A percentile compares a stretch with the other conserved stretches of the same genome.
phyloP scores from a whole-genome alignment of 306 rosid species.

The Acacia crassicarpa region DNA sequence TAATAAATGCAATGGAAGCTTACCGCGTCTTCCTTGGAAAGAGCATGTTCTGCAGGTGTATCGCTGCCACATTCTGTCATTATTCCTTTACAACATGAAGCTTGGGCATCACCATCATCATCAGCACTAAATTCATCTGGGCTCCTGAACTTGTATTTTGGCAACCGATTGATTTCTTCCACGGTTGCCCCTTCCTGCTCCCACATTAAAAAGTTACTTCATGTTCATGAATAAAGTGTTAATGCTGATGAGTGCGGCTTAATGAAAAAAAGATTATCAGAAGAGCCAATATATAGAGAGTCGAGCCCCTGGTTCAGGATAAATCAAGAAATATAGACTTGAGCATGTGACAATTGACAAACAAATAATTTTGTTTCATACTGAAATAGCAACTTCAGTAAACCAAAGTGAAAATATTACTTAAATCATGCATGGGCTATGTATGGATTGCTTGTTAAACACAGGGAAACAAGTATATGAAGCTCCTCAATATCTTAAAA shows the following conservation, averaged over 20 bases:
- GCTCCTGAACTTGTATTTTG: slow-evolving; percentile 61
- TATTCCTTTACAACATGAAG: slow-evolving; percentile 59
- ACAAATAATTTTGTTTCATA: not conserved
- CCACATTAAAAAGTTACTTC: slow-evolving; percentile 33
- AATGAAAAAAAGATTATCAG: not conserved
- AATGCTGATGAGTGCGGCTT: not conserved
- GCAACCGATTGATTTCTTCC: slow-evolving; percentile 78
- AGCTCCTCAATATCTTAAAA: not conserved
- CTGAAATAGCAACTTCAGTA: not conserved
- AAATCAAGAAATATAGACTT: not conserved
- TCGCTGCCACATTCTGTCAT: slow-evolving; percentile 54
- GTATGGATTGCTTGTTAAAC: not conserved
- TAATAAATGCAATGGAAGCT: slow-evolving; percentile 38
- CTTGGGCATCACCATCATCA: slow-evolving; percentile 44
- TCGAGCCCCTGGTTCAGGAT: not conserved
- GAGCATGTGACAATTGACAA: not conserved
- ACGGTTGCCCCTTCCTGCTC: slow-evolving; percentile 87
- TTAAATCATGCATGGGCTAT: not conserved
- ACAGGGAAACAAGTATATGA: not conserved
- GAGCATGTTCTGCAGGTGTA: slow-evolving; percentile 47
- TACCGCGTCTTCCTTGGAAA: slow-evolving; percentile 72
- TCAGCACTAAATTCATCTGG: slow-evolving; percentile 39
- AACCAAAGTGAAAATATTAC: not conserved
- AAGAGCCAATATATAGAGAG: not conserved
- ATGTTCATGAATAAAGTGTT: slow-evolving; percentile 5